Conservation (phyloP, 192 early-diverging fungal genomes). For the Backusella sp. region DNA sequence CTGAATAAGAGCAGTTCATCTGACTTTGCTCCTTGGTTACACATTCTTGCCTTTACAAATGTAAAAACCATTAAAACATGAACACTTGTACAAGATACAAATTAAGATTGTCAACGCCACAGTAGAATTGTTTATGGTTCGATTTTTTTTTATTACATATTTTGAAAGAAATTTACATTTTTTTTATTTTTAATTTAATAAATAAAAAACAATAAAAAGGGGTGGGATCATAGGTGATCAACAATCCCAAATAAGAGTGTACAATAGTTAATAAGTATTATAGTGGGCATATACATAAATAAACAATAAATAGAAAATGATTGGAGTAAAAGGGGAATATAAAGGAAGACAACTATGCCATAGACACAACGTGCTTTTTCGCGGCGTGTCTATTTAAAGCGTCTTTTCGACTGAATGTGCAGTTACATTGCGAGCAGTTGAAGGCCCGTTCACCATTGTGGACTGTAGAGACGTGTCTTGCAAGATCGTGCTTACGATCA, state of each 20-base stretch:
- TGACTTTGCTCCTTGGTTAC: neutral
- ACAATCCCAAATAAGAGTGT: neutral
- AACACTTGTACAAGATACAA: neutral
- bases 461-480: slow-evolving; percentile 63
- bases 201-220: slow-evolving; percentile 4
- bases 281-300: slow-evolving; percentile 4
- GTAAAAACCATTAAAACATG: neutral
- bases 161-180: slow-evolving; percentile 4
- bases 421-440: slow-evolving; percentile 50
- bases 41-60: neutral
- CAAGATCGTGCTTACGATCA: slow-evolving; percentile 75
- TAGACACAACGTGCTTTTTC: neutral
- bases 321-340: neutral
- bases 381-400: slow-evolving; percentile 58
- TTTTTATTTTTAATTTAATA: neutral
- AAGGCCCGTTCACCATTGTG: slow-evolving; percentile 63
- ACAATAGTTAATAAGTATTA: neutral
- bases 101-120: neutral
- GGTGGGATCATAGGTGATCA: neutral
- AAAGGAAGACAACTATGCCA: neutral
- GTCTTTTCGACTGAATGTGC: slow-evolving; percentile 65
- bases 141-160: neutral
- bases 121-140: neutral
- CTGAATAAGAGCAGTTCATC: neutral
- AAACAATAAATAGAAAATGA: neutral